phyloP scores from a whole-genome alignment of 176 grass and related monocot genomes.

The Ensete glaucum region DNA sequence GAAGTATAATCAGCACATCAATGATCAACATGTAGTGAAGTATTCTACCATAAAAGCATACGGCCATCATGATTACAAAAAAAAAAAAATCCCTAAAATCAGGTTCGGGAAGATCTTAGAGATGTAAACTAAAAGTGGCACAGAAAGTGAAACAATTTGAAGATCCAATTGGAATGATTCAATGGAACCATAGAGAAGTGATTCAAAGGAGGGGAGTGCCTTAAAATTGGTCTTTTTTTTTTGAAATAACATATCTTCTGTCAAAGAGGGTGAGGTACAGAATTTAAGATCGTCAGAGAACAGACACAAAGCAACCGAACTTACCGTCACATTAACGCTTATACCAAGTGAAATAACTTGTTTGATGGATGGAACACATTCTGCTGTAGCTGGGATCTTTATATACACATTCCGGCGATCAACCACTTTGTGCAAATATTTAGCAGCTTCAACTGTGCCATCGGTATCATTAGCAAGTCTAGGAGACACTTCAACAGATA shows the following conservation, averaged over 20 bases:
- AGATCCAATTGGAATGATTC: no score
- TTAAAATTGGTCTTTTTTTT: background rate
- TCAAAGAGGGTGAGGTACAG: background rate
- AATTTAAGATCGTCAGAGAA: background rate
- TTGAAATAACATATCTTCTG: background rate
- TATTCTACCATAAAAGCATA: background rate
- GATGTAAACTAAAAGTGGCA: background rate
- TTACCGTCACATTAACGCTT: slow-evolving; percentile 97
- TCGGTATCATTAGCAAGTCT: slow-evolving; percentile 85
- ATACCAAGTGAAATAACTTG: slow-evolving; percentile 89
- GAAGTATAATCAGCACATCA: background rate
- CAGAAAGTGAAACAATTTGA: no score
- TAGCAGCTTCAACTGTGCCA: slow-evolving; percentile 84
- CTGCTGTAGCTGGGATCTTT: slow-evolving; percentile 94
- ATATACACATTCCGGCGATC: slow-evolving; percentile 88
- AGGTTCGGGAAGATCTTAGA: background rate
- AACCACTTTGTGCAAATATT: slow-evolving; percentile 87
- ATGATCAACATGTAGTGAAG: slow-evolving; percentile 10
- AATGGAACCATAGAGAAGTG: no score
- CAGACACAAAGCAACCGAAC: slow-evolving; percentile 2
- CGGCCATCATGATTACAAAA: background rate
- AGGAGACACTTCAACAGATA: slow-evolving; percentile 95
- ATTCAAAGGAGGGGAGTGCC: no score
- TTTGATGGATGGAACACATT: slow-evolving; percentile 81
- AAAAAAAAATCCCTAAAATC: background rate